These are phyloP conservation scores for Penicillium verrucosum DNA, from an alignment of 2,329 filamentous ascomycete species.

Conservation along the genomic window DNA sequence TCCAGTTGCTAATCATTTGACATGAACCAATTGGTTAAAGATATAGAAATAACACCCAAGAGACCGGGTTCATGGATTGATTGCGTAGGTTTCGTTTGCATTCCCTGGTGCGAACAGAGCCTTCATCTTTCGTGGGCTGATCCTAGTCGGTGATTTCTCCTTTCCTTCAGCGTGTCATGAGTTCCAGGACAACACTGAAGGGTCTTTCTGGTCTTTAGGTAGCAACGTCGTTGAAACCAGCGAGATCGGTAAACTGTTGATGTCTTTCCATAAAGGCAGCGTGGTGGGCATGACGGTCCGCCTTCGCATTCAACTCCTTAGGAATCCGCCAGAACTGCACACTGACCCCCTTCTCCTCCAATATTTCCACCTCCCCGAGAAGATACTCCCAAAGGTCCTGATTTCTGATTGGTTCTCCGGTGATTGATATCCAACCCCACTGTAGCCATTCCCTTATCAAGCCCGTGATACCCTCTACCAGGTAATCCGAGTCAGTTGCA, in stretches of 20 bases:
- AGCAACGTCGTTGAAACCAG: too few species aligned
- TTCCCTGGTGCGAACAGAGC: neutral
- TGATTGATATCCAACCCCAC: neutral
- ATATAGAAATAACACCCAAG: neutral
- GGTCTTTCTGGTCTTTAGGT: neutral
- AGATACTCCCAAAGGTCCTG: conserved; percentile 53
- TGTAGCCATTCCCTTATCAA: conserved; percentile 47
- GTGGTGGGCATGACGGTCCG: neutral
- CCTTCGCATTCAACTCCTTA: neutral
- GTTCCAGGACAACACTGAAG: neutral
- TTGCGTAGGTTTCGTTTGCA: too few species aligned
- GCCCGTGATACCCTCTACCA: conserved; percentile 46
- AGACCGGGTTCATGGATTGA: neutral
- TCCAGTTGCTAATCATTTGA: neutral
- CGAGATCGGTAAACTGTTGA: neutral
- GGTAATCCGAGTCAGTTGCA: conserved; percentile 55
- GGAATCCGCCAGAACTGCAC: neutral
- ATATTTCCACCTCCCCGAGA: conserved; percentile 41
- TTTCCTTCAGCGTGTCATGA: too few species aligned
- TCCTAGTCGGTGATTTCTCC: neutral
- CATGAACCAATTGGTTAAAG: too few species aligned
- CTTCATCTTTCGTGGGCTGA: neutral
- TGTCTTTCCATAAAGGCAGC: neutral
- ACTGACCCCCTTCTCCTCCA: conserved; percentile 27
- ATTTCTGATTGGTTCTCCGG: neutral